Conservation (phyloP, 805 yeast genomes). For the Deakozyma indianensis region DNA sequence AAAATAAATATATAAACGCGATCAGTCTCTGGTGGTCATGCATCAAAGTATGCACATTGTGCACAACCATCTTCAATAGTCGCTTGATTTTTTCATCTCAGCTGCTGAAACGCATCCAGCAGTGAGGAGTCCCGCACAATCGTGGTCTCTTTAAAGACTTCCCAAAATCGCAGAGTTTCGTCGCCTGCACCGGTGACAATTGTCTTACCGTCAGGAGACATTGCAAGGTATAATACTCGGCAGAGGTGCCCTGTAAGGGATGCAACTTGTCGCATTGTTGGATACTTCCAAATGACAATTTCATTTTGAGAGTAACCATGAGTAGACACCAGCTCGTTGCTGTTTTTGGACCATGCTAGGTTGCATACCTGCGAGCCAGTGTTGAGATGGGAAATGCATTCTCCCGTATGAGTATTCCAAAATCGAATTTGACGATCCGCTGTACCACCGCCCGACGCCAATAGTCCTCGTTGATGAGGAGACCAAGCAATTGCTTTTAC, state of each 20-base stretch:
- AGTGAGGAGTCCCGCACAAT: slow-evolving; percentile 49
- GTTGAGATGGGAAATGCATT: slow-evolving; percentile 62
- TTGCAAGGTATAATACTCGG: slow-evolving; percentile 74
- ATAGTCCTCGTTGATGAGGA: slow-evolving; percentile 85
- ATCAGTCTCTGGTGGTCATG: too few relatives aligned
- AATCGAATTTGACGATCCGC: slow-evolving; percentile 80
- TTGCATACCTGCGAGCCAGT: slow-evolving; percentile 97
- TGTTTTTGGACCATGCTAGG: slow-evolving; percentile 80
- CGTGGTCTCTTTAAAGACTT: slow-evolving; percentile 66
- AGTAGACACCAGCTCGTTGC: slow-evolving; percentile 84
- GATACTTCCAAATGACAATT: slow-evolving; percentile 87
- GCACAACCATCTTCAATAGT: too few relatives aligned
- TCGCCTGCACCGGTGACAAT: slow-evolving; percentile 98
- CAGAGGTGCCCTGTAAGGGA: slow-evolving; percentile 89
- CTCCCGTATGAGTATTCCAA: slow-evolving; percentile 82
- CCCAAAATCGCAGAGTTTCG: slow-evolving; percentile 93
- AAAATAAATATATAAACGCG: slow-evolving; percentile 3
- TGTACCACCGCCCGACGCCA: slow-evolving; percentile 96
- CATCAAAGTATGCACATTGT: too few relatives aligned
- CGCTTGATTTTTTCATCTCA: too few relatives aligned
- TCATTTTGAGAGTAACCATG: slow-evolving; percentile 91
- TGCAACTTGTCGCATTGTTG: slow-evolving; percentile 83
- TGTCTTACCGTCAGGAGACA: slow-evolving; percentile 93
- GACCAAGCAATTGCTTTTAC: slow-evolving; percentile 97
- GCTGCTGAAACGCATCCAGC: slow-evolving; percentile 60